Evolutionary conservation across 2,329 filamentous ascomycete species (phyloP), one percentile per base, ranked within the genome.

Genomic region (Tolypocladium nubicola): DNA sequence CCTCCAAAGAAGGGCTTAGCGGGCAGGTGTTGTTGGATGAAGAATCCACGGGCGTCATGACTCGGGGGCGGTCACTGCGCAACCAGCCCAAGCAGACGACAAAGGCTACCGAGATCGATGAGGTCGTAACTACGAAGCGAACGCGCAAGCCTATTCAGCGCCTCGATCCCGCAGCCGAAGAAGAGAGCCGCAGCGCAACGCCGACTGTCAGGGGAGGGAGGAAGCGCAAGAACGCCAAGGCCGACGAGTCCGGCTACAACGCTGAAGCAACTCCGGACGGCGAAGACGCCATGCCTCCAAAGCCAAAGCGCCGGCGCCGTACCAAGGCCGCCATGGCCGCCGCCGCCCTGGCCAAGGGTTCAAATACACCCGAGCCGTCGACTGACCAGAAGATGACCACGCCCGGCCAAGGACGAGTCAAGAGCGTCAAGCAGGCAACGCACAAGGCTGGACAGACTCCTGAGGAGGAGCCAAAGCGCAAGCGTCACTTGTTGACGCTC

Each of bases 61-160:
- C 81, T 53, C 76, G 77, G 19, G 72, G 71, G 5, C 75, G 81
- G 37, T 75, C 82, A 39, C 72, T 84, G 40, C 79, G 82, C 55
- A 81, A 82, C 64, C 78, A 82, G 58, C 79, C 79, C 8, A 79
- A 77, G 66, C 79, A 79, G 62, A 84, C 80, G 3, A 79, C 77
- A 59, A 83, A 83, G 68, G 79, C 80, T n/a, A 78, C 79, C 13
- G 81, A 84, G 63, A 75, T 79, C 19, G 75, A 74, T 1, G 73
- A 79, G 30, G 70, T 79, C 3, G 47, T 10, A 8, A 74, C 75
- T 13, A 79, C 79, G 52, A 84, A 83, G 65, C 74, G 82, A 35
- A 71, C 73, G n/a, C 74, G 80, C 55, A 82, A 79, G 63, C 76
- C 79, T 1, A 76, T 80, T 2, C 74, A 75, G 53, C 62, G 78